Evolutionary conservation across 495 filamentous ascomycete genomes (phyloP).

Genomic region (Penicillium cosmopolitanum): DNA sequence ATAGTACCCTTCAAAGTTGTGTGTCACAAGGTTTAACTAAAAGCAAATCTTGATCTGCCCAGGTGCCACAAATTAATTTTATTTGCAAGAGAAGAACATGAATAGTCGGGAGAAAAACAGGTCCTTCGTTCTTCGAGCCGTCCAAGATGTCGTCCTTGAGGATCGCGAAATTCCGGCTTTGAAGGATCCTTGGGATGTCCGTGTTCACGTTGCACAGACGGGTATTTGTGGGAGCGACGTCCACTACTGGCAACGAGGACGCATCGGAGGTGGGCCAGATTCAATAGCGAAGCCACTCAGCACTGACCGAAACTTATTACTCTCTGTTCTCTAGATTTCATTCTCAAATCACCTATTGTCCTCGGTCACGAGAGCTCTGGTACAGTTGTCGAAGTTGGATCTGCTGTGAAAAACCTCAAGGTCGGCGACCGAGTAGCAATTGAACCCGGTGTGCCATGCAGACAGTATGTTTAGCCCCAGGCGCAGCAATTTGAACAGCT

Average conservation of each 20-base stretch:
- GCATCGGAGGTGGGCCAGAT: slow-evolving; percentile 55
- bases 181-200: slow-evolving; percentile 64
- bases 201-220: slow-evolving; percentile 73
- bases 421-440: slow-evolving; percentile 73
- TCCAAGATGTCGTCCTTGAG: slow-evolving; percentile 35
- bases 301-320: too few relatives aligned
- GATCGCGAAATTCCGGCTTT: slow-evolving; percentile 66
- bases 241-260: slow-evolving; percentile 81
- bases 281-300: too few relatives aligned
- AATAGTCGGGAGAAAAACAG: slow-evolving; percentile 10
- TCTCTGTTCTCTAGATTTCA: slow-evolving; percentile 48
- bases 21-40: too few relatives aligned
- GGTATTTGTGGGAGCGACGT: slow-evolving; percentile 73
- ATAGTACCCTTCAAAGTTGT: not conserved
- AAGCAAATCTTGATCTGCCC: too few relatives aligned
- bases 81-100: not conserved
- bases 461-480: slow-evolving; percentile 33
- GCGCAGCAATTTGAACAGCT: too few relatives aligned
- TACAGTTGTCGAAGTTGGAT: slow-evolving; percentile 61
- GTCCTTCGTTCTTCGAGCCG: slow-evolving; percentile 18
- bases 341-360: slow-evolving; percentile 68
- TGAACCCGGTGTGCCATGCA: slow-evolving; percentile 80
- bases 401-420: slow-evolving; percentile 57
- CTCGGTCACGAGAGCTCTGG: slow-evolving; percentile 74
- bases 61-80: not conserved